These are phyloP conservation scores for Penicillium canescens DNA, from an alignment of 495 filamentous ascomycete species.

Conservation along the genomic window DNA sequence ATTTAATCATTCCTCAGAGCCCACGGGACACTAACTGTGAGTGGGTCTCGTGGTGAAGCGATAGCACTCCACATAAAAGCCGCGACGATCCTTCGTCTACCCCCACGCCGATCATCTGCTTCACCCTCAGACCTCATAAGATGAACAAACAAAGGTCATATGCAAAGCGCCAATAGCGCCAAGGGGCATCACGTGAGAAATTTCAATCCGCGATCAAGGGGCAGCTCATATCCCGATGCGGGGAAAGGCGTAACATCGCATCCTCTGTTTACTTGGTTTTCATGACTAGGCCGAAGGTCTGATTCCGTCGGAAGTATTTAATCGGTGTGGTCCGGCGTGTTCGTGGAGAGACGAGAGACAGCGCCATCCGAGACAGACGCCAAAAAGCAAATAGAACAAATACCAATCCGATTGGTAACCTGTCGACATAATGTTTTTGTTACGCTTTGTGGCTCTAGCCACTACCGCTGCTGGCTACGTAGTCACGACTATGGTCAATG, in stretches of 20 bases:
- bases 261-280: background rate
- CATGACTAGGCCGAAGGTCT: background rate
- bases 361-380: background rate
- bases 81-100: background rate
- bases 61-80: background rate
- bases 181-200: background rate
- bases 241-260: background rate
- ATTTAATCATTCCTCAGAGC: background rate
- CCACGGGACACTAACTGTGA: background rate
- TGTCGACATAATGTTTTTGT: background rate
- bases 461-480: slow-evolving; percentile 13
- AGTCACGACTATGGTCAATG: slow-evolving; percentile 2
- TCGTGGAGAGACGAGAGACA: background rate
- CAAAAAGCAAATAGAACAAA: too few species aligned
- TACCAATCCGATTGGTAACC: too few species aligned
- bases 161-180: background rate
- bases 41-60: background rate
- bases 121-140: background rate
- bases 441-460: slow-evolving; percentile 6
- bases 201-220: background rate
- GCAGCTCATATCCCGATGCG: background rate
- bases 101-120: background rate
- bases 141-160: background rate
- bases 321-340: background rate
- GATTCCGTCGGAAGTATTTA: background rate